Conservation (phyloP, 2,329 filamentous ascomycete genomes). For the Blumeriella jaapii region DNA sequence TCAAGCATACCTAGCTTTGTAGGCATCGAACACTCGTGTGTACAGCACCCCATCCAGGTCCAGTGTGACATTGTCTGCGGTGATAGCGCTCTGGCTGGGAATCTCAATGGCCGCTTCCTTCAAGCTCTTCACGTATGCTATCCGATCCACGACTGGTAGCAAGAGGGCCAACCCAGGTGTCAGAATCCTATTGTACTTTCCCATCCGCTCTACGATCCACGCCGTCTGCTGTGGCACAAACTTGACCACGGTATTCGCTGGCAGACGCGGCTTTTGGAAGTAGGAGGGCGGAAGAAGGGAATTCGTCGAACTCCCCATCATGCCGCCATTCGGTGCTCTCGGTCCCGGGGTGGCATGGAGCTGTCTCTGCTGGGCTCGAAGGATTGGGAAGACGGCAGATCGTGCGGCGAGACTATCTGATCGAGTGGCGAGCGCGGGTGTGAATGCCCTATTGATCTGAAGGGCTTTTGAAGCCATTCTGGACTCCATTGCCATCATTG, state of each 20-base stretch:
- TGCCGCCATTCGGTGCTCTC: constrained; percentile 20
- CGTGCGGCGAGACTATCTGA: constrained; percentile 13
- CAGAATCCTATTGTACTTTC: constrained; percentile 87
- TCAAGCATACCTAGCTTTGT: constrained; percentile 71
- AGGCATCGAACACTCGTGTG: constrained; percentile 92
- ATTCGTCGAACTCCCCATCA: constrained; percentile 25
- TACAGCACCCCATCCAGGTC: constrained; percentile 94
- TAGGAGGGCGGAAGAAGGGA: constrained; percentile 54
- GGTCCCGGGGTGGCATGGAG: constrained; percentile 19
- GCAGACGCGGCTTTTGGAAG: constrained; percentile 64
- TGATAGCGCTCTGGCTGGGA: constrained; percentile 93
- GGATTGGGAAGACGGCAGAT: constrained; percentile 15
- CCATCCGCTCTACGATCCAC: constrained; percentile 99
- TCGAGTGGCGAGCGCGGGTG: constrained; percentile 8
- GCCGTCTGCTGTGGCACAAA: constrained; percentile 99
- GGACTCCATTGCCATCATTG: too few species aligned
- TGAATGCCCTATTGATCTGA: not conserved
- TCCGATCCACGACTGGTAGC: constrained; percentile 83
- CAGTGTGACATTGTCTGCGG: constrained; percentile 93
- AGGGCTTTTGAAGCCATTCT: not conserved
- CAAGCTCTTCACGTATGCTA: constrained; percentile 94
- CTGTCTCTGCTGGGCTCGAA: constrained; percentile 14
- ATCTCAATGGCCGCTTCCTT: constrained; percentile 97
- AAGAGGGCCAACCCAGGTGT: constrained; percentile 84
- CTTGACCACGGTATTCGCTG: constrained; percentile 86